Evolutionary conservation across 176 grass and related monocot species (phyloP).

Genomic region (Oryza australiensis): DNA sequence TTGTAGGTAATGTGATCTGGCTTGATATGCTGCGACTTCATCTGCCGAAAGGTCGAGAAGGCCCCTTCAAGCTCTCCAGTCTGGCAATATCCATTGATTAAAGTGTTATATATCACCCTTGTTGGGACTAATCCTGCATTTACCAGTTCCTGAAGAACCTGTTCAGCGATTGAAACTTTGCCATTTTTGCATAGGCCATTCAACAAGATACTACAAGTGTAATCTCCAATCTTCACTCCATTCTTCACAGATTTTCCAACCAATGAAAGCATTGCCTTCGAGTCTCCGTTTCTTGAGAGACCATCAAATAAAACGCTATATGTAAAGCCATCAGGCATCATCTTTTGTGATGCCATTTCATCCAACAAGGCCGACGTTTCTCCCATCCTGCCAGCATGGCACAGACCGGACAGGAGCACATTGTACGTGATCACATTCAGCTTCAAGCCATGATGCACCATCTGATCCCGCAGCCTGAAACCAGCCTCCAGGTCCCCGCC

Average conservation of each 20-base stretch:
- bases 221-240: conserved; percentile 49
- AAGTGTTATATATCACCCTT: conserved; percentile 51
- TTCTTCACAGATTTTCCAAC: conserved; percentile 58
- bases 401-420: conserved; percentile 56
- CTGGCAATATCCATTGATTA: conserved; percentile 67
- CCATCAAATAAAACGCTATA: conserved; percentile 68
- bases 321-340: conserved; percentile 57
- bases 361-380: conserved; percentile 41
- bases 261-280: conserved; percentile 43
- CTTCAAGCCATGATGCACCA: conserved; percentile 34
- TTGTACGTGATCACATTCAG: conserved; percentile 64
- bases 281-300: conserved; percentile 33
- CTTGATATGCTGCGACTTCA: conserved; percentile 42
- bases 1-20: conserved; percentile 63
- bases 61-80: conserved; percentile 43
- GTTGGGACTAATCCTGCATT: conserved; percentile 47
- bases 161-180: conserved; percentile 51
- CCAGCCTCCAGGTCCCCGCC: conserved; percentile 44
- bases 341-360: conserved; percentile 41
- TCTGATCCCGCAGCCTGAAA: conserved; percentile 41
- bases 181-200: conserved; percentile 69
- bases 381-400: conserved; percentile 41
- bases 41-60: conserved; percentile 38
- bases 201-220: conserved; percentile 63
- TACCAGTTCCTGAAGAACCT: conserved; percentile 36